Conservation (phyloP, 352 stramenopile genomes). For the Phytophthora tubulina region DNA sequence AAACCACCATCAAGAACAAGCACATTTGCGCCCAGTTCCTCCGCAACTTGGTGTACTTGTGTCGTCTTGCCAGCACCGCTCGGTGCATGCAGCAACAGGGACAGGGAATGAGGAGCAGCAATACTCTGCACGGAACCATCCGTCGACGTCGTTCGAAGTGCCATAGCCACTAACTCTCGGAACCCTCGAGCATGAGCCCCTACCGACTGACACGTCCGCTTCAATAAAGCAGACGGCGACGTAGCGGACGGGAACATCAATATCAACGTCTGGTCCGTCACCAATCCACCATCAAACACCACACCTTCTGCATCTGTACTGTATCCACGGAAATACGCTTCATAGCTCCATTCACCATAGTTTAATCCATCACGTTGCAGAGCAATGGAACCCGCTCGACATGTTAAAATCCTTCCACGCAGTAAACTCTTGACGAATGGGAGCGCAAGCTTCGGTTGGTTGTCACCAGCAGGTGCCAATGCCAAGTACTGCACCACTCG, state of each 20-base stretch:
- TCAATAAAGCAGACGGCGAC: slow-evolving; percentile 1
- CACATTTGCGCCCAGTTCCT: slow-evolving; percentile 60
- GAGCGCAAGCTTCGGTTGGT: slow-evolving; percentile 54
- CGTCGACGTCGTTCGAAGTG: slow-evolving; percentile 6
- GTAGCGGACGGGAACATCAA: slow-evolving; percentile 60
- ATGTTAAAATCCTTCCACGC: slow-evolving; percentile 48
- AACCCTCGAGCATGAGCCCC: slow-evolving; percentile 53
- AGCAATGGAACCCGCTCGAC: slow-evolving; percentile 37
- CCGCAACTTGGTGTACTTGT: slow-evolving; percentile 61
- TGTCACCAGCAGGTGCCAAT: slow-evolving; percentile 45
- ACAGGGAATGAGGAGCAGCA: slow-evolving; percentile 47
- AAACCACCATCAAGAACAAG: slow-evolving; percentile 73
- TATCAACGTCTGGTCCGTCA: slow-evolving; percentile 71
- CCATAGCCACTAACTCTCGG: slow-evolving; percentile 35
- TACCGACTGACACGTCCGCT: slow-evolving; percentile 38
- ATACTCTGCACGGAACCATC: slow-evolving; percentile 11
- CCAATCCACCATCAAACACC: slow-evolving; percentile 48
- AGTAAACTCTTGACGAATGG: slow-evolving; percentile 69
- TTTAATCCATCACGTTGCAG: slow-evolving; percentile 60
- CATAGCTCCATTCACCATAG: slow-evolving; percentile 71
- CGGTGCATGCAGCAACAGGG: slow-evolving; percentile 69
- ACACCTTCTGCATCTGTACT: background rate
- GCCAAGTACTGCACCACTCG: slow-evolving; percentile 64
- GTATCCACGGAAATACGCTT: slow-evolving; percentile 53
- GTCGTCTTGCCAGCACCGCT: slow-evolving; percentile 83